Base-by-base conservation (phyloP, 2,329 filamentous ascomycete genomes). In the Paraconiothyrium brasiliense region DNA sequence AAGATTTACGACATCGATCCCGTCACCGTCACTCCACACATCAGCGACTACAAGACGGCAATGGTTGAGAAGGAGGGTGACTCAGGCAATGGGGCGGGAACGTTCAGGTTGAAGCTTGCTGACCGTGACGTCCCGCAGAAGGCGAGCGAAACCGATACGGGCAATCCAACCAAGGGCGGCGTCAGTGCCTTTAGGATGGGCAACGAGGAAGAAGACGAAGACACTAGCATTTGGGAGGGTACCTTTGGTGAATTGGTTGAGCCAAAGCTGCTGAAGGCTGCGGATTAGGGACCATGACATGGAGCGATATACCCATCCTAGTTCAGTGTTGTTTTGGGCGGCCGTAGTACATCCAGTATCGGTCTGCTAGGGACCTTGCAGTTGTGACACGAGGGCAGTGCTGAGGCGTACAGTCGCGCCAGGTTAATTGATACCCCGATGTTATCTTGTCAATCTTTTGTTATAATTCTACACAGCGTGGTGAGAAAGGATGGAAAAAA, bases 161-260 rank as follows among this genome's bases (percentile, higher is more conserved):
- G 92, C 0, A 83, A 90, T 63, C 85, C 92, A 10, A 78, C 92
- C 10, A 97, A 94, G 69, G 88, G 86, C 64, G 91, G 89, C 60
- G 86, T 86, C 11, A 73, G 74, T 8, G 85, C 65, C 10, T 71
- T 76, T 39, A 63, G 64, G 24, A 66, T 76, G 67, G 63, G 61
- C 16, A 49, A 48, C 20, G 69, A 68, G 4, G 72, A 71, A 3
- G 72, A 71, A 7, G 72, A 71, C 4, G 71, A 71, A 39, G 71
- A 76, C 8, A 67, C 69, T 27, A 66, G 69, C 3, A 30, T 73
- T 8, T 72, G 69, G 69, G 69, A 74, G 46, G 67, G 69, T 2
- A 62, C 60, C 20, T 75, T 74, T 50, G 59, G 54, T 20, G 74
- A 77, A 58, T 58, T 77, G n/a, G 22, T 76, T 2, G 71, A 74